A percentile compares a stretch with the other conserved stretches of the same genome.
phyloP scores from a whole-genome alignment of 352 stramenopile genomes.

The Globisporangium paroecandrum region DNA sequence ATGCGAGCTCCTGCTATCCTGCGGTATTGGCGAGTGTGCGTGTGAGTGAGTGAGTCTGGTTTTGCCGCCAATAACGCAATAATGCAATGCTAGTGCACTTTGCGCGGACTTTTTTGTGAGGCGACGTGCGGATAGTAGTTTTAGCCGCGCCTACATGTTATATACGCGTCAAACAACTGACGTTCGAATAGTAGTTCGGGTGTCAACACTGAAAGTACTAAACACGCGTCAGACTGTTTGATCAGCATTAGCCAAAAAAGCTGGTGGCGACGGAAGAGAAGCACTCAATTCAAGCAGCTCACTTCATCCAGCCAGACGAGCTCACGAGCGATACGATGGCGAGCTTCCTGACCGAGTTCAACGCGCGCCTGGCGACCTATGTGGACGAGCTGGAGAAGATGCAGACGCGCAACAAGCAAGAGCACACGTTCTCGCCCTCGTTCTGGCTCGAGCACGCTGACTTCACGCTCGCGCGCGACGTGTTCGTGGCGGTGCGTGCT shows the following conservation, averaged over 20 bases:
- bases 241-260: background rate
- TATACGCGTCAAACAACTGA: background rate
- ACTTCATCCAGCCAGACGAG: background rate
- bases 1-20: background rate
- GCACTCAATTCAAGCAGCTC: background rate
- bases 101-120: background rate
- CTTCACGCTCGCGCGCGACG: slow-evolving; percentile 74
- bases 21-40: background rate
- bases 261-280: slow-evolving; percentile 11
- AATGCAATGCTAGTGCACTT: background rate
- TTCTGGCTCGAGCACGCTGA: slow-evolving; percentile 81
- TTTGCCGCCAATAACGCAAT: background rate
- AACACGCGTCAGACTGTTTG: background rate
- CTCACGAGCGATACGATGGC: slow-evolving; percentile 28
- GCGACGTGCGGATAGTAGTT: background rate
- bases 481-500: slow-evolving; percentile 66
- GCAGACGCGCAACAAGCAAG: slow-evolving; percentile 46
- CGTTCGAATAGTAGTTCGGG: background rate
- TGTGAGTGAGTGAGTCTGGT: background rate
- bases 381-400: slow-evolving; percentile 60
- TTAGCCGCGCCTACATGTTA: background rate
- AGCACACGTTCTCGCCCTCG: slow-evolving; percentile 58
- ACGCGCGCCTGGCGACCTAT: slow-evolving; percentile 44
- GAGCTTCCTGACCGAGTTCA: slow-evolving; percentile 56
- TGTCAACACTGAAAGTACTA: background rate